Evolutionary conservation across 345 rosid genomes (phyloP), one percentile per base, ranked within the genome.

Genomic region (Hirschfeldia incana): DNA sequence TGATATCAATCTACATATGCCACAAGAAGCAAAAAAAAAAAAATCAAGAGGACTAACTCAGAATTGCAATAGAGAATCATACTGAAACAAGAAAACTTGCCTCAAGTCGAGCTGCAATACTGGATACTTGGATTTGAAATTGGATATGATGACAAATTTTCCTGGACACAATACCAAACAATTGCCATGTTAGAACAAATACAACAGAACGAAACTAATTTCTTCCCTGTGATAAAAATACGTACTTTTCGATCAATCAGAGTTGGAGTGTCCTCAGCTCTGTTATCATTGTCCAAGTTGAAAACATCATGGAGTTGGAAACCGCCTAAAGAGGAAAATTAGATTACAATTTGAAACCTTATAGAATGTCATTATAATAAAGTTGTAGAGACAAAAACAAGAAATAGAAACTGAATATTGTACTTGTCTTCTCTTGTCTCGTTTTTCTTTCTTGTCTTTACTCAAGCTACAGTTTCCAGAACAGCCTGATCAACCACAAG

Each of bases 221-320:
- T 29, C 8, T 53, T 53, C 53, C 5, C 4, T 36, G 57, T 26
- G 63, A 1, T 6, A 26, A 61, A 74, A 64, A 70, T 69, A 92
- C n/a, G n/a, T 84, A 92, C 98, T 89, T 89, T 92, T 64, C 93
- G 86, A 83, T 94, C 98, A 69, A 94, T 94, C 73, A 94, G 85
- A 49, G 92, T 94, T 4, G 97, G 94, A 55, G 90, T 92, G 72
- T 94, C 98, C 79, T 92, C 97, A 2, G 83, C 88, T 74, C 89
- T 85, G 75, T 94, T 92, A 46, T 94, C 97, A 83, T 88, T 88
- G 75, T 94, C 97, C 89, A 94, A 74, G 79, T 88, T 86, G 84
- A 94, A 92, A 74, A 94, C 97, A 53, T 88, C 73, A 72, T 94
- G 97, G 70, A 94, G 83, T 80, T 94, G 89, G n/a, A n/a, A n/a